Conservation (phyloP, 1,284 basidiomycete genomes). For the Trametes sp. region DNA sequence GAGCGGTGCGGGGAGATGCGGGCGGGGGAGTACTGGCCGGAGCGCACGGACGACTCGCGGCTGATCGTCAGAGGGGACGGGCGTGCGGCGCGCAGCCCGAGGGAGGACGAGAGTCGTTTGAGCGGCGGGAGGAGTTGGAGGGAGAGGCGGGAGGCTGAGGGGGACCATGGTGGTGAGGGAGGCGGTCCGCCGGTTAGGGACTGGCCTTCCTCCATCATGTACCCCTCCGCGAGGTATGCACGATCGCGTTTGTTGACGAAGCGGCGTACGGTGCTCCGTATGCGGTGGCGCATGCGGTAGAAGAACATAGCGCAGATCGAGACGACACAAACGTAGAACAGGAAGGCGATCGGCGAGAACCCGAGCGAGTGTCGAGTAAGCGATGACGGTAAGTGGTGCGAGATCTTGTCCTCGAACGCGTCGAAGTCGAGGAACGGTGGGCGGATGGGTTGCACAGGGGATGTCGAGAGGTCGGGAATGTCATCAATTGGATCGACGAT, state of each 20-base stretch:
- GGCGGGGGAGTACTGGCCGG: constrained; percentile 38
- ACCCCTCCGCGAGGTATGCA: constrained; percentile 49
- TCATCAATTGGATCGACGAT: constrained; percentile 75
- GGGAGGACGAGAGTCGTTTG: constrained; percentile 31
- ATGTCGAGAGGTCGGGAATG: constrained; percentile 55
- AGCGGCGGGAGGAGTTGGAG: constrained; percentile 34
- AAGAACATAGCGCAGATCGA: constrained; percentile 50
- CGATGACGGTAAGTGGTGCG: constrained; percentile 66
- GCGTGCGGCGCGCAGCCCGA: constrained; percentile 29
- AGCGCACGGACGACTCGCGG: constrained; percentile 29
- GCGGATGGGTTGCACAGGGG: constrained; percentile 65
- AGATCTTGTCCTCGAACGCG: constrained; percentile 66
- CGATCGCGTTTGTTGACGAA: constrained; percentile 51
- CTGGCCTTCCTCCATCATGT: constrained; percentile 69
- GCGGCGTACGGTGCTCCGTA: constrained; percentile 58
- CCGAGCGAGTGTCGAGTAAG: constrained; percentile 69
- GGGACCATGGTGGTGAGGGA: constrained; percentile 36
- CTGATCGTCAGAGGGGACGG: constrained; percentile 36
- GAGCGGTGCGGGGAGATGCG: constrained; percentile 40
- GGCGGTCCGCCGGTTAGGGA: constrained; percentile 33
- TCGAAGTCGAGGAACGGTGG: constrained; percentile 67
- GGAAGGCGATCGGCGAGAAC: constrained; percentile 68
- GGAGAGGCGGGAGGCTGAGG: constrained; percentile 32
- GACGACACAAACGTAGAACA: constrained; percentile 58
- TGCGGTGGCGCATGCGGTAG: constrained; percentile 63